These are phyloP conservation scores for Peronosclerospora sorghi DNA, from an alignment of 352 stramenopile genomes.

Conservation along the genomic window DNA sequence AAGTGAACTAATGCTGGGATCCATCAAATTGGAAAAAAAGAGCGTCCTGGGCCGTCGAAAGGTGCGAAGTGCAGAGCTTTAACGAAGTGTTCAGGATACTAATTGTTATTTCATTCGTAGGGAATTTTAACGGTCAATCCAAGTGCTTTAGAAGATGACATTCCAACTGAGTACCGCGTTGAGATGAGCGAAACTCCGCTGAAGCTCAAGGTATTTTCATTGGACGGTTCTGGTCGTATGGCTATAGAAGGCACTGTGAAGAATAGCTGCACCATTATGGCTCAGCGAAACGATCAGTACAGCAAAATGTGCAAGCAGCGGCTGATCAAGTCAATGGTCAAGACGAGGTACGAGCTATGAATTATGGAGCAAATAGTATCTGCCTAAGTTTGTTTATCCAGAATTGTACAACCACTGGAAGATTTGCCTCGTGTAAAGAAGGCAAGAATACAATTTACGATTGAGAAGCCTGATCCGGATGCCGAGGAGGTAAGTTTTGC, in stretches of 20 bases:
- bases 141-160: conserved; percentile 56
- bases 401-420: conserved; percentile 66
- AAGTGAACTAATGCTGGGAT: conserved; percentile 74
- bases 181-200: conserved; percentile 68
- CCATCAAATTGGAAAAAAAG: conserved; percentile 77
- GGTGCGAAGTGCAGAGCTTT: conserved; percentile 16
- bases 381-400: conserved; percentile 6
- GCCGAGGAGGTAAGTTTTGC: conserved; percentile 40
- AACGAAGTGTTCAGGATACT: background rate
- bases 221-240: conserved; percentile 79
- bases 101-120: conserved; percentile 17
- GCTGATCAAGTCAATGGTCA: conserved; percentile 81
- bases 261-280: conserved; percentile 80
- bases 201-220: conserved; percentile 78
- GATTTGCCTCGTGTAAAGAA: conserved; percentile 71
- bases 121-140: conserved; percentile 71
- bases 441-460: conserved; percentile 72
- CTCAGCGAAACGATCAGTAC: conserved; percentile 76
- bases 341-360: conserved; percentile 32
- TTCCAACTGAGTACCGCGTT: conserved; percentile 73
- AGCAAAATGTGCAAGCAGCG: conserved; percentile 77
- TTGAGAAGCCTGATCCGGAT: conserved; percentile 62
- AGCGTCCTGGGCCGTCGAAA: conserved; percentile 59
- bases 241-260: conserved; percentile 80
- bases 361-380: too few relatives aligned